phyloP scores from a whole-genome alignment of 805 yeast genomes.

The Starmerella gropengiesseri region DNA sequence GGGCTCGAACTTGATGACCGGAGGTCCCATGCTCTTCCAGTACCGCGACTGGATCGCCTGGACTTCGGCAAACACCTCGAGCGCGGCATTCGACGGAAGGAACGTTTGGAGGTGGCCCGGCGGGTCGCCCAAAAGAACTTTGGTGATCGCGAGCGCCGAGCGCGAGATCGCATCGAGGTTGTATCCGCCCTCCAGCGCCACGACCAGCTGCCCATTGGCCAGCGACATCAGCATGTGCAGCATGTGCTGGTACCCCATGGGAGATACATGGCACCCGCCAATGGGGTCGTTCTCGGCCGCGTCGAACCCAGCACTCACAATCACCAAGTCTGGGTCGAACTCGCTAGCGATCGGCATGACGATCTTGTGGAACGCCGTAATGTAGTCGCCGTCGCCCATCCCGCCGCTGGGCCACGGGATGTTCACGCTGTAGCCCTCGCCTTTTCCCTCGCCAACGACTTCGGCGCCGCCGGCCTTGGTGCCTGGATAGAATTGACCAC shows the following conservation, averaged over 20 bases:
- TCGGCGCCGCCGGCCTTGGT: constrained; percentile 70
- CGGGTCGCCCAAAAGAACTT: constrained; percentile 86
- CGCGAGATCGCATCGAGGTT: constrained; percentile 81
- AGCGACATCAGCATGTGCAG: constrained; percentile 79
- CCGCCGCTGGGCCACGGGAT: constrained; percentile 91
- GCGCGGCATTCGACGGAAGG: constrained; percentile 64
- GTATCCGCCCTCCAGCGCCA: constrained; percentile 92
- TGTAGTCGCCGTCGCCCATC: constrained; percentile 89
- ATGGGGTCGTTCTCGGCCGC: constrained; percentile 98
- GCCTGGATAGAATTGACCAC: constrained; percentile 90
- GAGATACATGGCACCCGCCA: constrained; percentile 93
- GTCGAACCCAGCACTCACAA: constrained; percentile 91
- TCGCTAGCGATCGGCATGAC: constrained; percentile 83
- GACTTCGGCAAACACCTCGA: constrained; percentile 73
- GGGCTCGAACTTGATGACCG: constrained; percentile 18
- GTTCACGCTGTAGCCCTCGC: constrained; percentile 79
- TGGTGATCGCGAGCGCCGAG: constrained; percentile 85
- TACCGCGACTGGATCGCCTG: constrained; percentile 67
- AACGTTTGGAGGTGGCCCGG: constrained; percentile 58
- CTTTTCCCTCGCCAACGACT: constrained; percentile 74
- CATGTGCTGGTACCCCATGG: constrained; percentile 94
- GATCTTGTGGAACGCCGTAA: constrained; percentile 77
- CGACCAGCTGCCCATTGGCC: constrained; percentile 81
- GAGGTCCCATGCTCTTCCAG: constrained; percentile 66
- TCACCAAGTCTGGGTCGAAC: constrained; percentile 84